A percentile compares a stretch with the other conserved stretches of the same genome.
Evolutionary conservation across 768 basidiomycete genomes (phyloP).

Genomic region (Exsudoporus frostii): DNA sequence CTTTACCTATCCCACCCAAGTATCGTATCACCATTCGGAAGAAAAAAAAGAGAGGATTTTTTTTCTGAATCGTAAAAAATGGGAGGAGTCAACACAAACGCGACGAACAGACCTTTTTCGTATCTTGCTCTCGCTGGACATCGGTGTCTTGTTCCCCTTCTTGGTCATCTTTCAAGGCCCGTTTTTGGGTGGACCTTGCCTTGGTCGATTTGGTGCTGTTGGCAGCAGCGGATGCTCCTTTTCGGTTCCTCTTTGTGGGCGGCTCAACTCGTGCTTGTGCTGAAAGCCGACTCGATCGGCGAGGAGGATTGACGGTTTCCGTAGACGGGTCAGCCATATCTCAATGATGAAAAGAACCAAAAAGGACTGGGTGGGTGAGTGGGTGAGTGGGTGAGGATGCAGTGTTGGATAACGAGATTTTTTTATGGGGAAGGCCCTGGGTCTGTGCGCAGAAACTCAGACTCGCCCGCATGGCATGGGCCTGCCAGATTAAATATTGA

Average conservation of each 20-base stretch:
- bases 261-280: constrained; percentile 41
- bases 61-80: background rate
- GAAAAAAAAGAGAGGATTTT: background rate
- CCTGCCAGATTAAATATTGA: constrained; percentile 19
- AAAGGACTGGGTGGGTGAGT: background rate
- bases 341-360: background rate
- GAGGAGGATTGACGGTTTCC: constrained; percentile 34
- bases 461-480: constrained; percentile 16
- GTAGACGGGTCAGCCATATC: constrained; percentile 9
- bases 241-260: constrained; percentile 12
- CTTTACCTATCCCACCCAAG: constrained; percentile 15
- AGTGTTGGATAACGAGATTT: constrained; percentile 8
- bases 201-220: constrained; percentile 22
- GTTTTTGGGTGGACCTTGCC: constrained; percentile 37
- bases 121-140: constrained; percentile 14
- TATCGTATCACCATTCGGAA: background rate
- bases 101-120: constrained; percentile 23
- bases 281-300: constrained; percentile 58
- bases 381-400: background rate
- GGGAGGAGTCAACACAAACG: no score
- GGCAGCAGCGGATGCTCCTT: constrained; percentile 13
- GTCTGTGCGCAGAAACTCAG: constrained; percentile 26
- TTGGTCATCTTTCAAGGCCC: constrained; percentile 22
- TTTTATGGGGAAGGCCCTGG: constrained; percentile 7
- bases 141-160: constrained; percentile 17